These are phyloP conservation scores for Allium sativum DNA, from an alignment of 106 monocot species.

Conservation along the genomic window DNA sequence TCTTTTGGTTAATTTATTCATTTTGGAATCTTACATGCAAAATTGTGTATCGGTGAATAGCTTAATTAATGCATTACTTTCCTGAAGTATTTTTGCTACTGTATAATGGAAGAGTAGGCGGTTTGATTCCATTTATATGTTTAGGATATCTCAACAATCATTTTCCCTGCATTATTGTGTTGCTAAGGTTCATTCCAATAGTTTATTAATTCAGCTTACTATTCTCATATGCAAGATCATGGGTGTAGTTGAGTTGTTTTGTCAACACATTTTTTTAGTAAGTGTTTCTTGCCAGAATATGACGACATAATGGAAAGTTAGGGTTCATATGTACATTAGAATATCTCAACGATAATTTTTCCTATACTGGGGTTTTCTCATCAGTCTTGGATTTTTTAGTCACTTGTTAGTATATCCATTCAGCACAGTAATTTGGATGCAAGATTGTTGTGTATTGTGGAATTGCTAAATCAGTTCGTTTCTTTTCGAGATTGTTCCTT, in stretches of 20 bases:
- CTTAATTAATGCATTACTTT: not conserved
- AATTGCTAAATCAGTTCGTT: conserved; percentile 1
- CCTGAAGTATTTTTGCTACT: not conserved
- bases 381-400: too few species aligned
- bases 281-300: not conserved
- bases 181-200: not conserved
- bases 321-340: not conserved
- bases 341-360: too few species aligned
- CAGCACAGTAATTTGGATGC: not conserved
- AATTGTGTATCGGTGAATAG: not conserved
- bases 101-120: not conserved
- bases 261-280: not conserved
- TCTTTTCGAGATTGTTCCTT: conserved; percentile 11
- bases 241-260: not conserved
- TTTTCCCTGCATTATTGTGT: not conserved
- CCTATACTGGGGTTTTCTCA: too few species aligned
- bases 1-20: not conserved
- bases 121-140: too few species aligned
- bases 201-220: not conserved
- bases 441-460: conserved; percentile 6
- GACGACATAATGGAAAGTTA: not conserved
- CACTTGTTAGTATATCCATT: too few species aligned
- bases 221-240: conserved; percentile 1
- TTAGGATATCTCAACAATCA: not conserved
- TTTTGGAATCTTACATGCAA: not conserved